These are phyloP conservation scores for Fusarium camptoceras DNA, from an alignment of 2,329 filamentous ascomycete genomes.

Conservation along the genomic window DNA sequence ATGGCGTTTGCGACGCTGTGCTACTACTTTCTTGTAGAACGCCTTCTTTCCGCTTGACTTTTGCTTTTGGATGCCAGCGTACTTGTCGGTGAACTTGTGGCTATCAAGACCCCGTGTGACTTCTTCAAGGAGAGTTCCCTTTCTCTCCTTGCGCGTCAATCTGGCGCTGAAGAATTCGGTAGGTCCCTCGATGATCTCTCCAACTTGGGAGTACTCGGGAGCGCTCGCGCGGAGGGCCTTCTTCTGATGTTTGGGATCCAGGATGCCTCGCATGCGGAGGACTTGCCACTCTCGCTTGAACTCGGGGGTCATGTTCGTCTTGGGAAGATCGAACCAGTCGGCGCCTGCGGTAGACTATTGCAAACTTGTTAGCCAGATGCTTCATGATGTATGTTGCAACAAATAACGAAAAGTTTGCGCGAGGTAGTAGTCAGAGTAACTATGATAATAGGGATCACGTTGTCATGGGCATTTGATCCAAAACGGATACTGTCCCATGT, in stretches of 20 bases:
- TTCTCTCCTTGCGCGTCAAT: slow-evolving; percentile 87
- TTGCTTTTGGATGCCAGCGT: slow-evolving; percentile 81
- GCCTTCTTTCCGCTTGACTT: slow-evolving; percentile 91
- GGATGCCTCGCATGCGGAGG: slow-evolving; percentile 86
- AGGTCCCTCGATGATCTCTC: slow-evolving; percentile 87
- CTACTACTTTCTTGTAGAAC: slow-evolving; percentile 84
- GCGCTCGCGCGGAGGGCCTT: slow-evolving; percentile 77
- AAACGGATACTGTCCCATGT: slow-evolving; percentile 56
- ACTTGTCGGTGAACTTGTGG: slow-evolving; percentile 86
- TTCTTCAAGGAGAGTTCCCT: slow-evolving; percentile 88
- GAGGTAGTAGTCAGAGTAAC: slow-evolving; percentile 73
- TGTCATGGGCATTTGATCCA: slow-evolving; percentile 67
- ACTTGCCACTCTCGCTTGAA: slow-evolving; percentile 91
- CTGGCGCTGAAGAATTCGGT: slow-evolving; percentile 88
- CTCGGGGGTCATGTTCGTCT: slow-evolving; percentile 84
- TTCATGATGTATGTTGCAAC: neutral
- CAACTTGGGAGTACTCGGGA: slow-evolving; percentile 89
- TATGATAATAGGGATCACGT: slow-evolving; percentile 71
- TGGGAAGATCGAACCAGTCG: slow-evolving; percentile 89
- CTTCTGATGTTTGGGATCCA: slow-evolving; percentile 94
- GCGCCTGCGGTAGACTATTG: slow-evolving; percentile 73
- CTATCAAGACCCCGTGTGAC: slow-evolving; percentile 67
- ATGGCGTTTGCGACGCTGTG: slow-evolving; percentile 50
- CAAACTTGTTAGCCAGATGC: slow-evolving; percentile 35
- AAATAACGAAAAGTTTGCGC: slow-evolving; percentile 16